Evolutionary conservation across 805 yeast genomes (phyloP), one percentile per base, ranked within the genome.

Genomic region (Starmerella vitae): DNA sequence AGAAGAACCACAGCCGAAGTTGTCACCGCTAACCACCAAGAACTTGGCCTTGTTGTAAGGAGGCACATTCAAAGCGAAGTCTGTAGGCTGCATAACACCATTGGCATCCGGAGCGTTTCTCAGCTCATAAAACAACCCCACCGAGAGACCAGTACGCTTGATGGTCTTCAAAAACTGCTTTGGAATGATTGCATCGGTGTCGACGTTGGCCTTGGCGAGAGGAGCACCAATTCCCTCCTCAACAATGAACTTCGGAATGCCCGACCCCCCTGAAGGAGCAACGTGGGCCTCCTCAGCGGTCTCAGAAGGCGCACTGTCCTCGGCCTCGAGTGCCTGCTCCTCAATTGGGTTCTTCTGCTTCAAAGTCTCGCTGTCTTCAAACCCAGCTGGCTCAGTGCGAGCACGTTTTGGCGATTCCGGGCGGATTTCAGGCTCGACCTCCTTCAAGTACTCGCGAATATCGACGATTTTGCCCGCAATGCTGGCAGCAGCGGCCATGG

Each of bases 401-500:
- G 18, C 19, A 15, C 34, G 33, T 22, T 30, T 30, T 3, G 36
- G 32, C 3, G 37, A 27, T 34, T 65, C 63, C 31, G 62, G 66
- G 3, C 61, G 55, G 29, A 59, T 55, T 15, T 47, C 49, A 14
- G 60, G 51, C 14, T 56, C 55, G 14, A 50, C 63, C 35, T 37
- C 25, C 7, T 41, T 42, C 44, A 74, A 65, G 60, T 71, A 82
- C 40, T 82, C 78, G 64, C 98, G 78, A 52, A 86, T 86, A 58
- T 91, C 98, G 33, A 81, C 71, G 54, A 91, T 77, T 56, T 78
- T 84, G 50, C 98, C 98, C 41, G 71, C 72, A 51, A 91, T 77
- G 54, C 86, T 95, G 15, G 98, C 97, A 17, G 97, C 96, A 24
- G 98, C 98, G 34, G 98, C 98, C 98, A 91, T 91, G 18, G 94